These are phyloP conservation scores for Plasmodium gonderi DNA, from an alignment of 169 alveolate genomes.

Conservation along the genomic window DNA sequence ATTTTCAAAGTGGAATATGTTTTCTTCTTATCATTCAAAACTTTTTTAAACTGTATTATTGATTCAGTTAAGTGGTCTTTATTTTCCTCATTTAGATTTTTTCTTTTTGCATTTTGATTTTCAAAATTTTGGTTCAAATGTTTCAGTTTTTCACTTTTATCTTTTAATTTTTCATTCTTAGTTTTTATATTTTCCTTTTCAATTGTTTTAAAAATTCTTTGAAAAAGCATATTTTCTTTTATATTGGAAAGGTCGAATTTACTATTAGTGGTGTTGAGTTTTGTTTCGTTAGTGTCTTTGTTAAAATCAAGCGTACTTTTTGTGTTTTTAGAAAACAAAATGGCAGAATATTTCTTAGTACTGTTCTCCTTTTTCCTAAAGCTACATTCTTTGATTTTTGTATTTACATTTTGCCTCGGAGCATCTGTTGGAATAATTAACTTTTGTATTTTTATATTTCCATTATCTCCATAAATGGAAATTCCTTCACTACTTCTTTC, in stretches of 20 bases:
- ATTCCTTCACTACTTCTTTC: background rate
- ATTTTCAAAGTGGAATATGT: conserved; percentile 5
- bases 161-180: conserved; percentile 41
- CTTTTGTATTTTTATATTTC: background rate
- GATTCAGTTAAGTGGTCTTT: conserved; percentile 10
- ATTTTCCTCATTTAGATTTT: conserved; percentile 6
- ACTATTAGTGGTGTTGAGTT: background rate
- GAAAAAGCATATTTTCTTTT: conserved; percentile 37
- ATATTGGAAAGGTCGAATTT: conserved; percentile 7
- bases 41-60: background rate
- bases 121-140: background rate
- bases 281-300: background rate
- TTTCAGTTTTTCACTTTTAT: conserved; percentile 14
- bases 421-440: background rate
- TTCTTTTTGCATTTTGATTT: background rate
- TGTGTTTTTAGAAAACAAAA: background rate
- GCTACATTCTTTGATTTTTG: conserved; percentile 6
- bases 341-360: background rate
- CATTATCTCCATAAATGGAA: background rate
- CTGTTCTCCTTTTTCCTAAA: background rate
- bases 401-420: background rate
- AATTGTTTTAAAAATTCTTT: conserved; percentile 45
- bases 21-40: conserved; percentile 14
- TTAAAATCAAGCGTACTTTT: background rate
- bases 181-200: conserved; percentile 33